phyloP scores from a whole-genome alignment of 768 basidiomycete genomes.

The Mycena amicta region DNA sequence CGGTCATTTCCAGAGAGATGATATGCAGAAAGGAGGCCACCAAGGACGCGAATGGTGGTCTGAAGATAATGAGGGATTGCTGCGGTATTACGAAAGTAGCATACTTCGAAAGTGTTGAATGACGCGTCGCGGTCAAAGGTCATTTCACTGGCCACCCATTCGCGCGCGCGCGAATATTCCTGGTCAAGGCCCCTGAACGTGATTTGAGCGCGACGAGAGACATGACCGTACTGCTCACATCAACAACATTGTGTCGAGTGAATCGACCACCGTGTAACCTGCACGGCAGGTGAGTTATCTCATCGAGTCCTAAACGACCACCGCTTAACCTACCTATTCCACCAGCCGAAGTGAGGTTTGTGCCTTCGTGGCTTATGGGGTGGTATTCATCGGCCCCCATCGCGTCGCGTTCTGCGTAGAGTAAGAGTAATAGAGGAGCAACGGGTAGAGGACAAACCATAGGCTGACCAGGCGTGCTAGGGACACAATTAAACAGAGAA shows the following conservation, averaged over 20 bases:
- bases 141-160: slow-evolving; percentile 74
- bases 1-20: slow-evolving; percentile 71
- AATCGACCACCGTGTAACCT: slow-evolving; percentile 88
- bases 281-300: too few species aligned
- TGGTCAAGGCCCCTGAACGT: slow-evolving; percentile 73
- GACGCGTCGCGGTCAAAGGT: slow-evolving; percentile 75
- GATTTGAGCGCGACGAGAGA: too few species aligned
- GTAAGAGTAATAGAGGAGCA: slow-evolving; percentile 5
- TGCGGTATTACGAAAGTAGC: slow-evolving; percentile 21
- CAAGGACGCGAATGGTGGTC: slow-evolving; percentile 92
- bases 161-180: slow-evolving; percentile 75
- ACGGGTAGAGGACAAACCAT: slow-evolving; percentile 52
- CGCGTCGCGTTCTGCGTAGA: slow-evolving; percentile 72
- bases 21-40: slow-evolving; percentile 86
- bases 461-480: slow-evolving; percentile 85
- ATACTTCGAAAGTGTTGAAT: slow-evolving; percentile 91
- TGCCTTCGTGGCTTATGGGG: slow-evolving; percentile 72
- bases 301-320: too few species aligned
- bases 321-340: too few species aligned
- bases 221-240: too few species aligned
- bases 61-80: slow-evolving; percentile 30
- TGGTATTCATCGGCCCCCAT: slow-evolving; percentile 95
- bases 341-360: slow-evolving; percentile 76
- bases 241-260: slow-evolving; percentile 84
- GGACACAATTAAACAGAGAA: slow-evolving; percentile 13